Evolutionary conservation across 306 rosid genomes (phyloP).

Genomic region (Cucumis sativus): Cucumber_9930_V3 NC_026655.2:13401001-13401500

Average conservation of each 20-base stretch:
- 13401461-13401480: no score
- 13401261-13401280: background rate
- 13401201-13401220: background rate
- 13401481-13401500: no score
- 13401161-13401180: no score
- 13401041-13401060: slow-evolving; percentile 6
- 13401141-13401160: background rate
- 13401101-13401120: background rate
- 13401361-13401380: background rate
- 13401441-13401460: no score
- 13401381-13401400: background rate
- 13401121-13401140: background rate
- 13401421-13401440: no score
- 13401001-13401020: background rate
- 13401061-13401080: background rate
- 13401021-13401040: background rate
- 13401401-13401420: background rate
- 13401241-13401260: background rate
- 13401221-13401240: background rate
- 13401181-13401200: background rate
- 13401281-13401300: background rate
- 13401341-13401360: background rate
- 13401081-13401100: background rate
- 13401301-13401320: background rate
- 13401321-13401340: background rate